These are phyloP conservation scores for Hemileccinum impolitum DNA, from an alignment of 768 basidiomycete genomes.

Conservation along the genomic window DNA sequence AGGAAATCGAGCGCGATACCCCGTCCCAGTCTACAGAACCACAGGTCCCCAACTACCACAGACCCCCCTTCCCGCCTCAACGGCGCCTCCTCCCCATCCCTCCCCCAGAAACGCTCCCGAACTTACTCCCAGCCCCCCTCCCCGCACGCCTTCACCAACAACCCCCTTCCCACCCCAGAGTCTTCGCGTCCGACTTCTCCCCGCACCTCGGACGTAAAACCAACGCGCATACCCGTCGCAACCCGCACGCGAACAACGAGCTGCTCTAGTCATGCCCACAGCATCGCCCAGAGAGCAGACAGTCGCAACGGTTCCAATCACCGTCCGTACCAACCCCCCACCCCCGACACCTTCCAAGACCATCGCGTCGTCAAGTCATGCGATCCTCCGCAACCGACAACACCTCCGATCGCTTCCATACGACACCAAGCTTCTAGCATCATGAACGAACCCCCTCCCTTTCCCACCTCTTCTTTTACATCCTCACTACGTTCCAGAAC, in stretches of 20 bases:
- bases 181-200: slow-evolving; percentile 43
- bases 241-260: slow-evolving; percentile 42
- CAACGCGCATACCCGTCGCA: slow-evolving; percentile 48
- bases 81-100: too few relatives aligned
- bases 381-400: slow-evolving; percentile 29
- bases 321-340: slow-evolving; percentile 22
- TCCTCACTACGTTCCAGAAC: slow-evolving; percentile 39
- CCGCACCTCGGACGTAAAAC: slow-evolving; percentile 38
- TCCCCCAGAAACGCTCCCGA: slow-evolving; percentile 48
- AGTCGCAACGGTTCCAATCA: slow-evolving; percentile 31
- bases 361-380: slow-evolving; percentile 29
- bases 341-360: slow-evolving; percentile 31
- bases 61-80: too few relatives aligned
- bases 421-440: slow-evolving; percentile 46
- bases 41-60: slow-evolving; percentile 29
- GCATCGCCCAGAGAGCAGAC: slow-evolving; percentile 35
- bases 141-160: slow-evolving; percentile 29
- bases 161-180: slow-evolving; percentile 33
- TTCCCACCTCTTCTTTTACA: slow-evolving; percentile 42
- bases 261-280: slow-evolving; percentile 37
- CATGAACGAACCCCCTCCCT: slow-evolving; percentile 64
- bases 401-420: slow-evolving; percentile 32
- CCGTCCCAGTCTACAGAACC: slow-evolving; percentile 41
- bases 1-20: slow-evolving; percentile 45
- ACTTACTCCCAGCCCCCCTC: slow-evolving; percentile 57